Evolutionary conservation across 352 stramenopile genomes (phyloP).

Genomic region (Phytophthora pisi): DNA sequence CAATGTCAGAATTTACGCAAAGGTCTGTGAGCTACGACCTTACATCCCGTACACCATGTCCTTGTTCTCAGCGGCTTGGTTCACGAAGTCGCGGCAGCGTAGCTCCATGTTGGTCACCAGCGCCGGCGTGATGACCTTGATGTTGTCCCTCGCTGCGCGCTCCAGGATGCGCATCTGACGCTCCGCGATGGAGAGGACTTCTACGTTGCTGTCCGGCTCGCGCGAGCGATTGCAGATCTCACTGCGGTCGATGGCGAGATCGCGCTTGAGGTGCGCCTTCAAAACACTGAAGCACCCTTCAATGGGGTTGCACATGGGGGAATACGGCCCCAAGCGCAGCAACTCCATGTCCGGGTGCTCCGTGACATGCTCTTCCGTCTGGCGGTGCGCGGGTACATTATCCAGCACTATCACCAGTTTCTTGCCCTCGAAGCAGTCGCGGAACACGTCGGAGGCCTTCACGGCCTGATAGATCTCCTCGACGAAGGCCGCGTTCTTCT

Average conservation of each 20-base stretch:
- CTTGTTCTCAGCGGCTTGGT: too few relatives aligned
- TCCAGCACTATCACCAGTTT: constrained; percentile 1
- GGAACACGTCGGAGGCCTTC: not conserved
- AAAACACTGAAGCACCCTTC: not conserved
- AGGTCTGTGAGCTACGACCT: too few relatives aligned
- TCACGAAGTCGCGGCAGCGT: too few relatives aligned
- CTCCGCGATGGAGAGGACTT: not conserved
- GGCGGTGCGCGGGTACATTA: not conserved
- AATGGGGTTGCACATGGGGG: not conserved
- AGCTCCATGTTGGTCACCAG: too few relatives aligned
- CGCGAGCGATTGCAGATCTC: not conserved
- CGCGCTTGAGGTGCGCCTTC: not conserved
- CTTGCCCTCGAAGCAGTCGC: not conserved
- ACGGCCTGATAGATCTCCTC: not conserved
- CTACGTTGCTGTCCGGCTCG: not conserved
- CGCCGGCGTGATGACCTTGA: not conserved
- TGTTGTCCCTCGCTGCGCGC: not conserved
- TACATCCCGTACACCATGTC: too few relatives aligned
- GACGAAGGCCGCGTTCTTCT: constrained; percentile 1
- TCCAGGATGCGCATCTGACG: not conserved
- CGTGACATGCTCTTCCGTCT: not conserved
- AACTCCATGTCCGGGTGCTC: not conserved
- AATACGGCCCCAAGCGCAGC: not conserved
- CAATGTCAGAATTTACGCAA: too few relatives aligned
- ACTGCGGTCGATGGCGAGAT: not conserved